phyloP scores from a whole-genome alignment of 176 grass and related monocot species.

The Melocanna baccifera region DNA sequence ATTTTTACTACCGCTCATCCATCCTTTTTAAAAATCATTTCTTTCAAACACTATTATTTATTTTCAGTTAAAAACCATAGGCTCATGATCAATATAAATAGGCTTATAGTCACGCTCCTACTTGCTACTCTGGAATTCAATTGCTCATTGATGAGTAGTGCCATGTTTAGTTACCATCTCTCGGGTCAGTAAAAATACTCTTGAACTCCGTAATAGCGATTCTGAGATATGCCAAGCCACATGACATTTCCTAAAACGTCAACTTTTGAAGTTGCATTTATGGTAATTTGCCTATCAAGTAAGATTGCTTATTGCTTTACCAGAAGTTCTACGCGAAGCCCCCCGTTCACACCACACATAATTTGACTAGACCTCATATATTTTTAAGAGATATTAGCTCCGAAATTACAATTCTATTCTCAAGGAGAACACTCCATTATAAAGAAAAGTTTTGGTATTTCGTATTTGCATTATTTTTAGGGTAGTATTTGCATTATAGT shows the following conservation, averaged over 20 bases:
- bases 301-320: not conserved
- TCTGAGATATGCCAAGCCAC: not conserved
- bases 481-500: not conserved
- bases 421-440: not conserved
- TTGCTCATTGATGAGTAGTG: too few relatives aligned
- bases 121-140: too few relatives aligned
- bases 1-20: too few relatives aligned
- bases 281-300: not conserved
- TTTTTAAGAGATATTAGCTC: not conserved
- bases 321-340: not conserved
- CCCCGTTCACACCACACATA: not conserved
- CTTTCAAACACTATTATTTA: too few relatives aligned
- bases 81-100: too few relatives aligned
- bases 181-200: not conserved
- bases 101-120: not conserved
- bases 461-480: too few relatives aligned
- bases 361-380: not conserved
- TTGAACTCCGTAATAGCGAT: not conserved
- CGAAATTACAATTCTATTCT: not conserved
- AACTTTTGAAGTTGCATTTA: not conserved
- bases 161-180: not conserved
- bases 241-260: not conserved
- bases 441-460: not conserved
- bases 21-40: too few relatives aligned
- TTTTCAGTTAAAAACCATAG: too few relatives aligned